These are phyloP conservation scores for Trametes punicea DNA, from an alignment of 768 basidiomycete species.

Conservation along the genomic window DNA sequence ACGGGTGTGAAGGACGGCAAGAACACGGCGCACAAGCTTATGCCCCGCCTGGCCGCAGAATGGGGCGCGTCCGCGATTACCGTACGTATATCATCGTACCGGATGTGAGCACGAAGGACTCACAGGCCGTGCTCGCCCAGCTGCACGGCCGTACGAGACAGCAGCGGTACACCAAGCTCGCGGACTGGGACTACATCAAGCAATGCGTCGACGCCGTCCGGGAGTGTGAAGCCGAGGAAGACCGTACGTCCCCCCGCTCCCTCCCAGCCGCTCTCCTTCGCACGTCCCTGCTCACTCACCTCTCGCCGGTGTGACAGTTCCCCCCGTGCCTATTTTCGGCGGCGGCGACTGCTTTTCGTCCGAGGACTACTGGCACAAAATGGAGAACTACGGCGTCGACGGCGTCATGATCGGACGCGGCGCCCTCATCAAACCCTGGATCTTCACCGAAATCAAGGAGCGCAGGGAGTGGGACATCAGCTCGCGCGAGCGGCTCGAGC, in stretches of 20 bases:
- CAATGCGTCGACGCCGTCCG: slow-evolving; percentile 82
- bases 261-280: slow-evolving; percentile 8
- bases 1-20: slow-evolving; percentile 89
- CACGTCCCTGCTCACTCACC: neutral
- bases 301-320: slow-evolving; percentile 42
- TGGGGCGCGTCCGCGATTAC: slow-evolving; percentile 56
- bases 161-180: slow-evolving; percentile 88
- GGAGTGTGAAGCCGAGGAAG: slow-evolving; percentile 63
- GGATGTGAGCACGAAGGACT: neutral
- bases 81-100: slow-evolving; percentile 28
- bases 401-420: slow-evolving; percentile 95
- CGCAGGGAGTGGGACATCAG: slow-evolving; percentile 91
- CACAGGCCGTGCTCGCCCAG: slow-evolving; percentile 48
- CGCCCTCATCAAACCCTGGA: slow-evolving; percentile 94
- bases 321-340: slow-evolving; percentile 91
- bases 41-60: slow-evolving; percentile 65
- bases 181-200: slow-evolving; percentile 95
- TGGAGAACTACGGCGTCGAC: slow-evolving; percentile 82
- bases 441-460: slow-evolving; percentile 95
- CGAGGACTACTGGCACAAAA: slow-evolving; percentile 72
- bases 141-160: slow-evolving; percentile 95
- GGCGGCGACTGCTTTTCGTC: slow-evolving; percentile 95
- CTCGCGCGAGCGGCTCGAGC: slow-evolving; percentile 76
- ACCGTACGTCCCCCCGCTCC: slow-evolving; percentile 44
- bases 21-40: slow-evolving; percentile 86